Conservation (phyloP, 306 rosid species). For the Inga oerstediana region DNA sequence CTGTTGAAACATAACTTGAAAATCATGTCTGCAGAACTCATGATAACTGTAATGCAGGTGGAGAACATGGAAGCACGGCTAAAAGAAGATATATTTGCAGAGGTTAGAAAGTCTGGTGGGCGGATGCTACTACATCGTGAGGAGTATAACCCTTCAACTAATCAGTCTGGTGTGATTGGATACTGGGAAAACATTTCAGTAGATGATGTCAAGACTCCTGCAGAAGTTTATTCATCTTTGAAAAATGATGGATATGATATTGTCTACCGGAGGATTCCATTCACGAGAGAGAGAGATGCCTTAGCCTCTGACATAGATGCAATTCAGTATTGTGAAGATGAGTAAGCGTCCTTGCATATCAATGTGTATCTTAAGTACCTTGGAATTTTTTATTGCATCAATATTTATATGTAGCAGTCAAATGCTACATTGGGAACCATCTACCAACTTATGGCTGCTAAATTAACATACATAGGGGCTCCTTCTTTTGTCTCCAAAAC, state of each 20-base stretch:
- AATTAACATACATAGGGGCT: background rate
- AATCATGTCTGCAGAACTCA: slow-evolving; percentile 34
- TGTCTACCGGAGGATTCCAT: slow-evolving; percentile 72
- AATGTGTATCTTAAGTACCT: background rate
- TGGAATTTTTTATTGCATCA: slow-evolving; percentile 18
- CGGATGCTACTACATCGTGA: slow-evolving; percentile 86
- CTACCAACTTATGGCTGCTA: background rate
- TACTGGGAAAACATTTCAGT: slow-evolving; percentile 75
- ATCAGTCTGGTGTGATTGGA: slow-evolving; percentile 76
- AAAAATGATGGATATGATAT: slow-evolving; percentile 67
- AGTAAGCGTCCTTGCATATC: slow-evolving; percentile 52
- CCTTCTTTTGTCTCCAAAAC: slow-evolving; percentile 28
- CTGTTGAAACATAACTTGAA: slow-evolving; percentile 32
- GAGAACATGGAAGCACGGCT: slow-evolving; percentile 85
- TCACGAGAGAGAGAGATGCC: slow-evolving; percentile 83
- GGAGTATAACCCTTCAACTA: slow-evolving; percentile 69
- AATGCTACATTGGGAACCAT: background rate
- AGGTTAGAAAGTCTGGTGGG: slow-evolving; percentile 76
- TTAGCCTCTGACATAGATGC: slow-evolving; percentile 81
- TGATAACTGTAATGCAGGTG: slow-evolving; percentile 60
- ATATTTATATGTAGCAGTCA: background rate
- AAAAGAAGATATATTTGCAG: slow-evolving; percentile 82
- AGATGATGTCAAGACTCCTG: slow-evolving; percentile 83
- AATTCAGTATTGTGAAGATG: slow-evolving; percentile 71
- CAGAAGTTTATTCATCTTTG: slow-evolving; percentile 74